Conservation (phyloP, 495 filamentous ascomycete genomes). For the Aspergillus sclerotioniger region DNA sequence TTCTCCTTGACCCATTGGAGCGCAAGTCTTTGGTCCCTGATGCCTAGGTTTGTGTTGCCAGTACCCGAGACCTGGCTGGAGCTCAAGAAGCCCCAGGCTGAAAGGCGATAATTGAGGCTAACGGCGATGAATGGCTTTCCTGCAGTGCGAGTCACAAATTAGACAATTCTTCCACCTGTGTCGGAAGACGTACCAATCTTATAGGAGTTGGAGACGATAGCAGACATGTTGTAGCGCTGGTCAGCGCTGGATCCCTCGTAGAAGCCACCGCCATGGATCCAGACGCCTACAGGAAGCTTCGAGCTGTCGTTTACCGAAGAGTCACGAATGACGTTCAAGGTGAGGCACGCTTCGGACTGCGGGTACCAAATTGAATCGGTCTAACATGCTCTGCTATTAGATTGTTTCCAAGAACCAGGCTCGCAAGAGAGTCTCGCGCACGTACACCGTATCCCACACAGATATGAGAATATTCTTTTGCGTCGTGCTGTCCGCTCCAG, state of each 20-base stretch:
- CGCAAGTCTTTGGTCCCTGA: slow-evolving; percentile 59
- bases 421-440: background rate
- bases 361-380: slow-evolving; percentile 47
- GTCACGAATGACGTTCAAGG: slow-evolving; percentile 52
- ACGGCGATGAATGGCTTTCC: slow-evolving; percentile 59
- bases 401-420: slow-evolving; percentile 6
- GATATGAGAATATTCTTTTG: slow-evolving; percentile 49
- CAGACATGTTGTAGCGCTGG: slow-evolving; percentile 53
- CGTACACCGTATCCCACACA: slow-evolving; percentile 48
- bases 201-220: slow-evolving; percentile 50
- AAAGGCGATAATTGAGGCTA: slow-evolving; percentile 60
- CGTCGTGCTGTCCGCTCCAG: slow-evolving; percentile 36
- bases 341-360: slow-evolving; percentile 53
- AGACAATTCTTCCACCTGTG: background rate
- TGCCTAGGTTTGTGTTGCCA: slow-evolving; percentile 56
- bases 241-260: slow-evolving; percentile 47
- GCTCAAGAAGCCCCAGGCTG: slow-evolving; percentile 52
- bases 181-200: slow-evolving; percentile 34
- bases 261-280: slow-evolving; percentile 63
- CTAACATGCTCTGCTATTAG: slow-evolving; percentile 18
- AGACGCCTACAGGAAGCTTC: slow-evolving; percentile 50
- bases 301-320: slow-evolving; percentile 31
- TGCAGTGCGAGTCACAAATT: background rate
- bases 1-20: slow-evolving; percentile 61
- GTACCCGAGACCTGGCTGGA: slow-evolving; percentile 29